Percentiles rank a stretch among this genome's conserved stretches.
Conservation (phyloP, 1,284 basidiomycete genomes). For the Xanthoconium separans region DNA sequence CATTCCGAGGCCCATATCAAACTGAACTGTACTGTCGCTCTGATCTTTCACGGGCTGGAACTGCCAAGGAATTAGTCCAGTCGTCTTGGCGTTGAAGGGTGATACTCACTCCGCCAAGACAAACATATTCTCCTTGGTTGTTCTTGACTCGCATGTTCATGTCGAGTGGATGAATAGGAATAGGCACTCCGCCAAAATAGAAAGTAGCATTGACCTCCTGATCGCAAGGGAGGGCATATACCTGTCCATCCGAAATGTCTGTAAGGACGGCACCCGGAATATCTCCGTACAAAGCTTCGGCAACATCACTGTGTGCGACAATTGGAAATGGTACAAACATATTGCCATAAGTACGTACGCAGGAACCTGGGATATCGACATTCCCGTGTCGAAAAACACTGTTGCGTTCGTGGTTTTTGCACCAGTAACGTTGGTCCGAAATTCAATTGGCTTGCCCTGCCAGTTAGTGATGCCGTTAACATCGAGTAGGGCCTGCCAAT, state of each 20-base stretch:
- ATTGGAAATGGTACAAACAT: neutral
- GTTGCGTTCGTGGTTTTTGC: slow-evolving; percentile 45
- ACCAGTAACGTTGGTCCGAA: slow-evolving; percentile 43
- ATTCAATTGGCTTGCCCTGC: slow-evolving; percentile 44
- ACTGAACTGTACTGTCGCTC: slow-evolving; percentile 34
- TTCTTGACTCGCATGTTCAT: slow-evolving; percentile 27
- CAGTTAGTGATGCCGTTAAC: slow-evolving; percentile 49
- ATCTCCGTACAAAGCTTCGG: slow-evolving; percentile 55
- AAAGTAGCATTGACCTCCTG: slow-evolving; percentile 63
- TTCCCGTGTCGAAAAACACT: slow-evolving; percentile 67
- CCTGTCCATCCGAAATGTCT: slow-evolving; percentile 45
- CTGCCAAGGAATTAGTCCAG: slow-evolving; percentile 31
- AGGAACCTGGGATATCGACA: slow-evolving; percentile 66
- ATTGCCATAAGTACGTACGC: slow-evolving; percentile 34
- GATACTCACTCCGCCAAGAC: slow-evolving; percentile 48
- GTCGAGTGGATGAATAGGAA: slow-evolving; percentile 65
- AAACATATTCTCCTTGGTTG: slow-evolving; percentile 34
- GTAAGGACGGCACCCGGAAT: slow-evolving; percentile 49
- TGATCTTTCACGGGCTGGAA: slow-evolving; percentile 48
- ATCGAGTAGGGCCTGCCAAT: slow-evolving; percentile 53
- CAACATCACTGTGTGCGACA: slow-evolving; percentile 40
- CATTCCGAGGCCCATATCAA: slow-evolving; percentile 49
- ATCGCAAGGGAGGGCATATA: slow-evolving; percentile 59
- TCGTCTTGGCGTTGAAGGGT: neutral
- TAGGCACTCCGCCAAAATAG: slow-evolving; percentile 49